Evolutionary conservation across 2,329 filamentous ascomycete species (phyloP).

Genomic region (Penicillium sp.): DNA sequence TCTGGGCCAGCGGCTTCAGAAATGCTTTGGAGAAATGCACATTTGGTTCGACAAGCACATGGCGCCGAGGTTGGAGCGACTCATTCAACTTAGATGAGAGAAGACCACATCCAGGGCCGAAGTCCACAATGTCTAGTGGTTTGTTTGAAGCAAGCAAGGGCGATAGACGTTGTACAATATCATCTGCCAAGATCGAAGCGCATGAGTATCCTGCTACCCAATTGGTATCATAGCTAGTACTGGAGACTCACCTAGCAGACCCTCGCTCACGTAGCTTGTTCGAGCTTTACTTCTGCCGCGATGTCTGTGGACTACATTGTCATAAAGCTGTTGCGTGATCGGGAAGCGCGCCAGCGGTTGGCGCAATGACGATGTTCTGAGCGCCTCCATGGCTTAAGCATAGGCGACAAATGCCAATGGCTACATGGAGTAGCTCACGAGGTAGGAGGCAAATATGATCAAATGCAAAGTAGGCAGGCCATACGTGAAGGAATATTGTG

Average conservation of each 20-base stretch:
- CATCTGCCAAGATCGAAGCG: constrained; percentile 48
- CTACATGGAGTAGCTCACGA: background rate
- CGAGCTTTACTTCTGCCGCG: constrained; percentile 5
- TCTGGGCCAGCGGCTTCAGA: constrained; percentile 56
- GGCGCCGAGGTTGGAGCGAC: constrained; percentile 69
- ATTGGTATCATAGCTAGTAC: too few relatives aligned
- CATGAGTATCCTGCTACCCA: background rate
- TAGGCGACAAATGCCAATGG: background rate
- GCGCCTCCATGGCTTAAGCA: background rate
- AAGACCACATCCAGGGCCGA: constrained; percentile 75
- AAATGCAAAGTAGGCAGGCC: background rate
- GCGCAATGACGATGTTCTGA: background rate
- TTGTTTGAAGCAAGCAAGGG: constrained; percentile 64
- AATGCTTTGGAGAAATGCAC: constrained; percentile 56
- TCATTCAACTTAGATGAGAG: constrained; percentile 77
- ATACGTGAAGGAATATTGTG: background rate
- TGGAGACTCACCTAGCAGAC: constrained; percentile 33
- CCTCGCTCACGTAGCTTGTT: constrained; percentile 31
- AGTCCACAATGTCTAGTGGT: constrained; percentile 80
- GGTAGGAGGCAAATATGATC: background rate
- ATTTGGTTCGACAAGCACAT: constrained; percentile 77
- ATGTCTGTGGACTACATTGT: background rate
- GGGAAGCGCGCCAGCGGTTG: constrained; percentile 20
- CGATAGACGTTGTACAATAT: constrained; percentile 66
- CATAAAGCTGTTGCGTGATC: constrained; percentile 12